These are phyloP conservation scores for Pecoramyces ruminantium DNA, from an alignment of 192 early-diverging fungal genomes.

Conservation along the genomic window DNA sequence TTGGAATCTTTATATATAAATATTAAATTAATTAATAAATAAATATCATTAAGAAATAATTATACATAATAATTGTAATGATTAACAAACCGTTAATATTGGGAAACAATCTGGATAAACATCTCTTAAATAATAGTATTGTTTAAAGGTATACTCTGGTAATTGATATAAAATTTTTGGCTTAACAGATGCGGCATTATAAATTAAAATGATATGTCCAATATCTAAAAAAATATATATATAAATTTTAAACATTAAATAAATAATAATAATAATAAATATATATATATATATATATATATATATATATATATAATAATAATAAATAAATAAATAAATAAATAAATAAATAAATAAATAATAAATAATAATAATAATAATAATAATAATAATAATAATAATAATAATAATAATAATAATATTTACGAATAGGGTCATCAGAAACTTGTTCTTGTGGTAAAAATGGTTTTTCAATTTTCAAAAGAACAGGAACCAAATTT, in stretches of 20 bases:
- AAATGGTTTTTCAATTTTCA: background rate
- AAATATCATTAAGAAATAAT: too few species aligned
- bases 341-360: slow-evolving; percentile 22
- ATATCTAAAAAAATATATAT: slow-evolving; percentile 30
- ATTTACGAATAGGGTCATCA: background rate
- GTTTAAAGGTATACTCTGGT: slow-evolving; percentile 55
- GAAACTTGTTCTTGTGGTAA: background rate
- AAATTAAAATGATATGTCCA: slow-evolving; percentile 53
- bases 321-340: background rate
- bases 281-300: too few species aligned
- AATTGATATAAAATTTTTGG: slow-evolving; percentile 29
- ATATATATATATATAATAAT: too few species aligned
- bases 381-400: too few species aligned
- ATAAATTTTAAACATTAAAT: too few species aligned
- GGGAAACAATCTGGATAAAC: slow-evolving; percentile 57
- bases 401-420: too few species aligned
- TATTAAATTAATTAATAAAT: too few species aligned
- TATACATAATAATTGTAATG: too few species aligned
- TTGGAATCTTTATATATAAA: background rate
- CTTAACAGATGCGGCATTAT: slow-evolving; percentile 46
- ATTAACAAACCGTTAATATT: too few species aligned
- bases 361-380: slow-evolving; percentile 36
- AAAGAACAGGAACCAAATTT: slow-evolving; percentile 13
- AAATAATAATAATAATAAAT: too few species aligned
- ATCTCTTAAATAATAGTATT: slow-evolving; percentile 55